Percentiles rank a stretch among this genome's conserved stretches.
Conservation (phyloP, 306 rosid genomes). For the Potentilla sterilis region DNA sequence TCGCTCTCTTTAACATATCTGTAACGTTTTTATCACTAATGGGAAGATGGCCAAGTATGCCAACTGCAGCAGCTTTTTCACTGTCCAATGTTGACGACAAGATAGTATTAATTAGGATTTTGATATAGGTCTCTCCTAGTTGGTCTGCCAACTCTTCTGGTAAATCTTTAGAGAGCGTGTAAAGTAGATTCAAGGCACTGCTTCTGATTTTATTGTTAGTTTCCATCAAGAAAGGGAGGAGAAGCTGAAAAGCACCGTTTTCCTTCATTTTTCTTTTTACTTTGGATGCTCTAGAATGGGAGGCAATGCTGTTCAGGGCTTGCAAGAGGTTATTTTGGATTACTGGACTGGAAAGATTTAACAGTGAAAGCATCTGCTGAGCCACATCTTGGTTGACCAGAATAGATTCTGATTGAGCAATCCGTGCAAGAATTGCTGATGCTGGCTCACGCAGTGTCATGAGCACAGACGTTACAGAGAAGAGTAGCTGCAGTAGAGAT, state of each 20-base stretch:
- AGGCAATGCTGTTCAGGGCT: constrained; percentile 75
- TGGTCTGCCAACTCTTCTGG: constrained; percentile 66
- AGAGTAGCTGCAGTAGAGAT: constrained; percentile 77
- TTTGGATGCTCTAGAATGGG: constrained; percentile 59
- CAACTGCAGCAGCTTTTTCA: constrained; percentile 66
- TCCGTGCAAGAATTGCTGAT: constrained; percentile 79
- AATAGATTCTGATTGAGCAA: constrained; percentile 67
- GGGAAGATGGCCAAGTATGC: constrained; percentile 72
- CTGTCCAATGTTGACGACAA: constrained; percentile 45
- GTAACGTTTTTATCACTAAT: constrained; percentile 58
- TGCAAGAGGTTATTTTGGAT: constrained; percentile 71
- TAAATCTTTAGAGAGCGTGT: constrained; percentile 66
- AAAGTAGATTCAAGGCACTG: constrained; percentile 52
- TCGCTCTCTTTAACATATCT: constrained; percentile 51
- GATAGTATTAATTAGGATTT: constrained; percentile 44
- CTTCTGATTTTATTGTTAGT: constrained; percentile 45
- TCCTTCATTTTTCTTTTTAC: constrained; percentile 71
- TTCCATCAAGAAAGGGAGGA: constrained; percentile 69
- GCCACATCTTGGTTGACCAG: constrained; percentile 60
- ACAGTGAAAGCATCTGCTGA: constrained; percentile 85
- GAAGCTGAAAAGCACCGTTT: constrained; percentile 74
- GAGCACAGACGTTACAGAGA: constrained; percentile 89
- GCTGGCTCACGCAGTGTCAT: constrained; percentile 92
- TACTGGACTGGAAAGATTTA: constrained; percentile 76
- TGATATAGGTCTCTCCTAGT: constrained; percentile 57